Conservation (phyloP, 495 filamentous ascomycete species). For the Patellaria atrata region DNA sequence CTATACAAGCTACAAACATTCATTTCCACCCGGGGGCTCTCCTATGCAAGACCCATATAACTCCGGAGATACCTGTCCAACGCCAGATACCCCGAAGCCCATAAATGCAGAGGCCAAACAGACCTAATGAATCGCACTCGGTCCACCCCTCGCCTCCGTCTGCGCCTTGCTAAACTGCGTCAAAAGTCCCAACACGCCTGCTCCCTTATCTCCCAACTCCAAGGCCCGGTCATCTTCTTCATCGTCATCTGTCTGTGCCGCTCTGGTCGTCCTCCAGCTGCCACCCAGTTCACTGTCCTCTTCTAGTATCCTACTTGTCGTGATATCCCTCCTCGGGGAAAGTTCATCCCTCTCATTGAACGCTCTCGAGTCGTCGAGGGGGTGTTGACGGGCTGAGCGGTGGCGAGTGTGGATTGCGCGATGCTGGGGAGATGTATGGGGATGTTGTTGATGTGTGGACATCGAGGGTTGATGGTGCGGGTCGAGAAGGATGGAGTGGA, state of each 20-base stretch:
- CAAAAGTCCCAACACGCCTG: conserved; percentile 69
- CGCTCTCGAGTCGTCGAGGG: conserved; percentile 24
- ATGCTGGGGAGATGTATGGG: conserved; percentile 31
- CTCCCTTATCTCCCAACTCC: conserved; percentile 19
- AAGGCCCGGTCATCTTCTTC: conserved; percentile 36
- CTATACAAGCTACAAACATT: no score
- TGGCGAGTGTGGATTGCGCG: conserved; percentile 33
- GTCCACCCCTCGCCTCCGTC: conserved; percentile 43
- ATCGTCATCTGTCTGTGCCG: conserved; percentile 31
- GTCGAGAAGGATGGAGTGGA: conserved; percentile 65
- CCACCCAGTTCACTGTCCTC: conserved; percentile 48
- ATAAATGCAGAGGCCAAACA: no score
- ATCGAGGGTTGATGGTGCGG: conserved; percentile 70
- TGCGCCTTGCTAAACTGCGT: conserved; percentile 84
- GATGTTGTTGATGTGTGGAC: conserved; percentile 30
- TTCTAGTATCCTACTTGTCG: conserved; percentile 28
- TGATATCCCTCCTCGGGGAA: conserved; percentile 16
- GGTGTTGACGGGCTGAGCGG: conserved; percentile 23
- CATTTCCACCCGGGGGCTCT: no score
- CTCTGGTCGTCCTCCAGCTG: conserved; percentile 47
- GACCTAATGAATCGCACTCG: no score
- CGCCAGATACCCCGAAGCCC: no score
- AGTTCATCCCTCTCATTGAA: conserved; percentile 30
- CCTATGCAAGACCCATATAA: no score
- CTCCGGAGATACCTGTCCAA: no score